A percentile compares a stretch with the other conserved stretches of the same genome.
Conservation (phyloP, 2,329 filamentous ascomycete genomes). For the Geosmithia putterillii region DNA sequence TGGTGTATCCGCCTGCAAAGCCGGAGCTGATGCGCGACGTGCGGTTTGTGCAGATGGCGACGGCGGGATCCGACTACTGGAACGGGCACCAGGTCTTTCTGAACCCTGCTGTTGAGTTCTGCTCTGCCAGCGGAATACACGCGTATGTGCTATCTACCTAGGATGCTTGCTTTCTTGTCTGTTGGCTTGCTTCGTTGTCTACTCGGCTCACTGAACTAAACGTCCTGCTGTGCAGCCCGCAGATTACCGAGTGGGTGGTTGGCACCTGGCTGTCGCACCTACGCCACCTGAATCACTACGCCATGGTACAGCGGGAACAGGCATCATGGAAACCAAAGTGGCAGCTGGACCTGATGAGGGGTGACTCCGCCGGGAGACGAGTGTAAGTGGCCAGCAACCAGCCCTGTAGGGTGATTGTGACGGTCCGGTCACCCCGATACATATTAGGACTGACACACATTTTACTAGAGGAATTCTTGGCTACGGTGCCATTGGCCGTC, state of each 20-base stretch:
- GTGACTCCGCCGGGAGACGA: conserved; percentile 19
- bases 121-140: conserved; percentile 27
- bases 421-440: no score
- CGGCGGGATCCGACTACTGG: conserved; percentile 31
- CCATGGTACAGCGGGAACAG: conserved; percentile 13
- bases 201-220: not conserved
- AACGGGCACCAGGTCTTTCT: conserved; percentile 17
- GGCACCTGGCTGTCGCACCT: conserved; percentile 18
- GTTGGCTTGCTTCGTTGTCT: not conserved
- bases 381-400: conserved; percentile 16
- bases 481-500: conserved; percentile 32
- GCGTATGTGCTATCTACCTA: conserved; percentile 13
- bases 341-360: conserved; percentile 1
- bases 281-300: conserved; percentile 16
- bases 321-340: conserved; percentile 5
- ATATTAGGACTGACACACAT: not conserved
- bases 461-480: conserved; percentile 22
- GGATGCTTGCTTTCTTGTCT: not conserved
- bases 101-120: conserved; percentile 21
- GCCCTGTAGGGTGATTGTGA: no score
- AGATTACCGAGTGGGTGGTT: conserved; percentile 29
- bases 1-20: conserved; percentile 15
- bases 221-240: conserved; percentile 12
- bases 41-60: conserved; percentile 30
- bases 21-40: conserved; percentile 18